Evolutionary conservation across 192 early-diverging fungal species (phyloP).

Genomic region (Phycomyces nitens): DNA sequence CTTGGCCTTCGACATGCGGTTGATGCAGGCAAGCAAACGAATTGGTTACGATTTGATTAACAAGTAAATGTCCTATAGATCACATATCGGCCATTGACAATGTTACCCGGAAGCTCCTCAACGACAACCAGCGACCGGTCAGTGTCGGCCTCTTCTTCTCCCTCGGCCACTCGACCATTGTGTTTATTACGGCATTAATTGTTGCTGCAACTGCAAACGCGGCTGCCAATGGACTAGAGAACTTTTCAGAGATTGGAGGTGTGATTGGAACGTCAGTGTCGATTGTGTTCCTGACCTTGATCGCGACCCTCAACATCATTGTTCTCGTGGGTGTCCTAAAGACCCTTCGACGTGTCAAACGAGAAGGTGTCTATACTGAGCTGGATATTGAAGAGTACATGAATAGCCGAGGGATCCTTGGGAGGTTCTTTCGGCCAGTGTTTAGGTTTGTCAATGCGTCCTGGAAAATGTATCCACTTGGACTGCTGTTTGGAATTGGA

Average conservation of each 20-base stretch:
- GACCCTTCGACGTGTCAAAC: constrained; percentile 32
- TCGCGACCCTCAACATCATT: constrained; percentile 51
- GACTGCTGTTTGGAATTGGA: constrained; percentile 63
- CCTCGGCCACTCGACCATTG: constrained; percentile 69
- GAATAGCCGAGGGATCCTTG: constrained; percentile 35
- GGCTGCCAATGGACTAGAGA: constrained; percentile 37
- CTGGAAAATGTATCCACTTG: constrained; percentile 68
- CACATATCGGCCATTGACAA: constrained; percentile 76
- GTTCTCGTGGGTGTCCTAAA: constrained; percentile 39
- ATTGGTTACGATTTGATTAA: neutral
- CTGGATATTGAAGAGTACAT: constrained; percentile 38
- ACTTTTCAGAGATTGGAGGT: constrained; percentile 43
- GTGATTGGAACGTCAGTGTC: constrained; percentile 62
- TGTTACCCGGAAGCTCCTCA: constrained; percentile 59
- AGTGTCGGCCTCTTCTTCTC: constrained; percentile 68
- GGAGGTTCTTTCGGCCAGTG: constrained; percentile 45
- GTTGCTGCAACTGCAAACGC: constrained; percentile 45
- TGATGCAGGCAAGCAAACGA: constrained; percentile 38
- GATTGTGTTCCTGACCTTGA: constrained; percentile 54
- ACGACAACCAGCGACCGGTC: constrained; percentile 41
- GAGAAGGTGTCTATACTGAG: constrained; percentile 34
- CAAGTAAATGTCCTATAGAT: constrained; percentile 30
- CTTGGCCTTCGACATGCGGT: constrained; percentile 57
- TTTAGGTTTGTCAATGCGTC: constrained; percentile 51
- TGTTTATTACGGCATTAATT: constrained; percentile 46